A percentile compares a stretch with the other conserved stretches of the same genome.
These are phyloP conservation scores for Fermentozyma sake DNA, from an alignment of 1,139 yeast species.

Conservation along the genomic window DNA sequence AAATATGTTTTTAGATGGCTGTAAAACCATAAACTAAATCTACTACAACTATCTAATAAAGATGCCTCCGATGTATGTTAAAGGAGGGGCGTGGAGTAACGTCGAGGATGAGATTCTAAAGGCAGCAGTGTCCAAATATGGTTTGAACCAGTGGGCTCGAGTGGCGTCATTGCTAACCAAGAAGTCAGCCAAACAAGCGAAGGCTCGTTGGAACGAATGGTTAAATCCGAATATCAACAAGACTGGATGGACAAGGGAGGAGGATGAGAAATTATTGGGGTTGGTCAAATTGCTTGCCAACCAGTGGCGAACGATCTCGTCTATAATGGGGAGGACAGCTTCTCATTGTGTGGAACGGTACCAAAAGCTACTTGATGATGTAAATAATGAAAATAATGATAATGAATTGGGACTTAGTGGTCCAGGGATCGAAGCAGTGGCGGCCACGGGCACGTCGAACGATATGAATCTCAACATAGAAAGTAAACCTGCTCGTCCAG, in stretches of 20 bases:
- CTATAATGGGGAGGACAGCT: slow-evolving; percentile 78
- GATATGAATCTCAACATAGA: slow-evolving; percentile 72
- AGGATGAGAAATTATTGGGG: slow-evolving; percentile 68
- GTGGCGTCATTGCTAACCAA: slow-evolving; percentile 82
- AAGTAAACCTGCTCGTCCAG: slow-evolving; percentile 80
- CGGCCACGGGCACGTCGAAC: slow-evolving; percentile 43
- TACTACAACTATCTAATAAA: no score
- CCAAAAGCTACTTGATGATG: slow-evolving; percentile 65
- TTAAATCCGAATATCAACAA: slow-evolving; percentile 69
- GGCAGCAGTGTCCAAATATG: slow-evolving; percentile 91
- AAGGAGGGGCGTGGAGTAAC: slow-evolving; percentile 90
- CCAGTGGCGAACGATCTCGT: slow-evolving; percentile 90
- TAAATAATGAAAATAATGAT: slow-evolving; percentile 18
- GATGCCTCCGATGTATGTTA: slow-evolving; percentile 59
- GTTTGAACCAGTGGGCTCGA: slow-evolving; percentile 91
- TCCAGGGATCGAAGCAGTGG: slow-evolving; percentile 53
- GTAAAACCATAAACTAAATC: no score
- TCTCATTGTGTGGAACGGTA: slow-evolving; percentile 87
- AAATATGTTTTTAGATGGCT: no score
- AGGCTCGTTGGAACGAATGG: slow-evolving; percentile 91
- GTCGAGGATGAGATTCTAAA: slow-evolving; percentile 85
- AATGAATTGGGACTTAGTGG: slow-evolving; percentile 41
- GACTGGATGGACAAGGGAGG: slow-evolving; percentile 66
- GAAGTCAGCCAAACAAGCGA: slow-evolving; percentile 88
- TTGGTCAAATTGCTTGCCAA: slow-evolving; percentile 75